phyloP scores from a whole-genome alignment of 2,329 filamentous ascomycete genomes.

The Claviceps pazoutovae region DNA sequence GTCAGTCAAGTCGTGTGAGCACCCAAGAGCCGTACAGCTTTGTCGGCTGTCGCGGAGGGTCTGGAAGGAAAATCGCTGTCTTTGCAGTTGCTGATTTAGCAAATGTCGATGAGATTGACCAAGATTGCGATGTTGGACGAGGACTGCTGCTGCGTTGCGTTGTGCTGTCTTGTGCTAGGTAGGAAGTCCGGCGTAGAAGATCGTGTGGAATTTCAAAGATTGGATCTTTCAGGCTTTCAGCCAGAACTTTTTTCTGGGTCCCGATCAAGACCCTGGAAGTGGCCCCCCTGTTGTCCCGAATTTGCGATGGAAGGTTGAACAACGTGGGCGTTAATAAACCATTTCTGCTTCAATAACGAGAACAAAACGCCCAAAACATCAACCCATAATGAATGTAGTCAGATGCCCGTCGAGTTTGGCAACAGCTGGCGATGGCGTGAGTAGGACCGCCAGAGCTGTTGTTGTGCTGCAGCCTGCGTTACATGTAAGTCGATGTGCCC shows the following conservation, averaged over 20 bases:
- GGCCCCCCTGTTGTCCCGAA: not conserved
- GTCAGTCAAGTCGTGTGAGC: not conserved
- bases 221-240: not conserved
- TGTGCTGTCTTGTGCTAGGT: not conserved
- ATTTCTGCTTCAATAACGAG: not conserved
- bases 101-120: not conserved
- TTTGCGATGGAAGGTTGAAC: not conserved
- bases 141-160: not conserved
- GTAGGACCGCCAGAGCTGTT: slow-evolving; percentile 4
- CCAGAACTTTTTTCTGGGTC: slow-evolving; percentile 15
- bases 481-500: not conserved
- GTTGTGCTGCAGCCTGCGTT: not conserved
- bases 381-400: not conserved
- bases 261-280: slow-evolving; percentile 9
- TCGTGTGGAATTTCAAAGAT: not conserved
- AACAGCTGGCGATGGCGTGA: not conserved
- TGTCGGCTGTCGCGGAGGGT: not conserved
- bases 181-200: not conserved
- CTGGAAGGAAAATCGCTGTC: not conserved
- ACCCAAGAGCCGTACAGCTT: not conserved
- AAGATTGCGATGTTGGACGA: not conserved
- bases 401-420: not conserved
- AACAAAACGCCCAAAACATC: not conserved
- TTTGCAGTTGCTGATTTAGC: not conserved
- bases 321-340: not conserved